These are phyloP conservation scores for Phoenix roebelenii DNA, from an alignment of 176 grass and related monocot species.

Conservation along the genomic window DNA sequence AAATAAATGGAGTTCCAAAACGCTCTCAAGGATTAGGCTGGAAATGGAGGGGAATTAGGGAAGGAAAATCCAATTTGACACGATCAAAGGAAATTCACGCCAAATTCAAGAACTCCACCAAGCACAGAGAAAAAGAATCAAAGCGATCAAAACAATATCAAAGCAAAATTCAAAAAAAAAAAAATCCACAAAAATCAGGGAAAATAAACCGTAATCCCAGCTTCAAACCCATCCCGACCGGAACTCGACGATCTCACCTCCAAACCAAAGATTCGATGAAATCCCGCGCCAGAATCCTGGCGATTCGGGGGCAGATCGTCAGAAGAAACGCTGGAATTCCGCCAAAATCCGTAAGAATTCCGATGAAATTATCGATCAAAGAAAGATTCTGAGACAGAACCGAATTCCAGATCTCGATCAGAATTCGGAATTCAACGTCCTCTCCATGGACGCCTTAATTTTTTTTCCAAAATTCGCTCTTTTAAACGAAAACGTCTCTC, in stretches of 20 bases:
- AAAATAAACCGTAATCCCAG: background rate
- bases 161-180: background rate
- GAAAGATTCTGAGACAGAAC: background rate
- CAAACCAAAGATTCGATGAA: background rate
- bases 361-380: background rate
- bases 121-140: too few species aligned
- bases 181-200: background rate
- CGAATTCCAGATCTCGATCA: background rate
- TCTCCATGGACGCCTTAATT: background rate
- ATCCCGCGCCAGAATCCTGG: background rate
- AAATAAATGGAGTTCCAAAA: background rate
- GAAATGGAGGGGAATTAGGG: background rate
- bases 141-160: background rate
- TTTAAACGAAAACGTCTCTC: background rate
- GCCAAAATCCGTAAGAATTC: background rate
- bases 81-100: too few species aligned
- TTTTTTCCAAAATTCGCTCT: background rate
- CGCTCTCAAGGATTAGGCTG: background rate
- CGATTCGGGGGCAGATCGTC: background rate
- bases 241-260: slow-evolving; percentile 1
- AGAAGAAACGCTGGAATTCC: background rate
- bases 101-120: too few species aligned
- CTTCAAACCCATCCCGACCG: background rate
- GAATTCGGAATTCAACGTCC: background rate
- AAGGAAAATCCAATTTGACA: too few species aligned